A percentile compares a stretch with the other conserved stretches of the same genome.
These are phyloP conservation scores for Takashimella tepidaria DNA, from an alignment of 1,284 basidiomycete genomes.

Conservation along the genomic window DNA sequence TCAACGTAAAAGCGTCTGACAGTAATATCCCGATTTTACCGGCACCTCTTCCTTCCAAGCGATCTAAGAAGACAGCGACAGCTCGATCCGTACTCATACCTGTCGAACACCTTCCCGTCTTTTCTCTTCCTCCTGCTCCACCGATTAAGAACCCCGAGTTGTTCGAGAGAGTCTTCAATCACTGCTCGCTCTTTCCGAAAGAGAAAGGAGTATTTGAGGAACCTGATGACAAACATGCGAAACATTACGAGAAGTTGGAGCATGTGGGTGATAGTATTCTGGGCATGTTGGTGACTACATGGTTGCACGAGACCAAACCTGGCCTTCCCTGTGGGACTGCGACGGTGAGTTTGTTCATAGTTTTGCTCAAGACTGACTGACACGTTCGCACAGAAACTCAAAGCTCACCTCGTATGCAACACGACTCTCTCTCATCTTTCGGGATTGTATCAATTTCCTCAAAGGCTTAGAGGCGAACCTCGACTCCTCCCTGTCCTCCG, in stretches of 20 bases:
- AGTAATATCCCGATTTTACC: slow-evolving; percentile 21
- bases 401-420: slow-evolving; percentile 43
- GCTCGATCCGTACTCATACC: slow-evolving; percentile 33
- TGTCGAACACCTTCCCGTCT: slow-evolving; percentile 37
- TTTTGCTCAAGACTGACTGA: not conserved
- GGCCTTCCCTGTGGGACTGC: slow-evolving; percentile 37
- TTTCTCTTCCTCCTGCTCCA: slow-evolving; percentile 36
- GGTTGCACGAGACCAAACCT: slow-evolving; percentile 40
- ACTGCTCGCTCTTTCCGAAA: slow-evolving; percentile 28
- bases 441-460: slow-evolving; percentile 38
- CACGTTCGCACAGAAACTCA: slow-evolving; percentile 37
- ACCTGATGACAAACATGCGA: slow-evolving; percentile 15
- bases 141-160: slow-evolving; percentile 27
- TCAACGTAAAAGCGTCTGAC: no score
- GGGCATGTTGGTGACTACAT: slow-evolving; percentile 43
- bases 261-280: slow-evolving; percentile 43
- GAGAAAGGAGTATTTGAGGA: slow-evolving; percentile 33
- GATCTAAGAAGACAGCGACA: slow-evolving; percentile 23
- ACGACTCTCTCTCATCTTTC: slow-evolving; percentile 41
- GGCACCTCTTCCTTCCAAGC: slow-evolving; percentile 33
- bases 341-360: slow-evolving; percentile 25
- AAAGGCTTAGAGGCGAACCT: slow-evolving; percentile 30
- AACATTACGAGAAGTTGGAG: slow-evolving; percentile 44
- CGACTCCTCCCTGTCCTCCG: slow-evolving; percentile 30
- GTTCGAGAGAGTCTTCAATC: slow-evolving; percentile 34